A percentile compares a stretch with the other conserved stretches of the same genome.
Evolutionary conservation across 2,329 filamentous ascomycete species (phyloP).

Genomic region (Pseudogymnoascus sp.): DNA sequence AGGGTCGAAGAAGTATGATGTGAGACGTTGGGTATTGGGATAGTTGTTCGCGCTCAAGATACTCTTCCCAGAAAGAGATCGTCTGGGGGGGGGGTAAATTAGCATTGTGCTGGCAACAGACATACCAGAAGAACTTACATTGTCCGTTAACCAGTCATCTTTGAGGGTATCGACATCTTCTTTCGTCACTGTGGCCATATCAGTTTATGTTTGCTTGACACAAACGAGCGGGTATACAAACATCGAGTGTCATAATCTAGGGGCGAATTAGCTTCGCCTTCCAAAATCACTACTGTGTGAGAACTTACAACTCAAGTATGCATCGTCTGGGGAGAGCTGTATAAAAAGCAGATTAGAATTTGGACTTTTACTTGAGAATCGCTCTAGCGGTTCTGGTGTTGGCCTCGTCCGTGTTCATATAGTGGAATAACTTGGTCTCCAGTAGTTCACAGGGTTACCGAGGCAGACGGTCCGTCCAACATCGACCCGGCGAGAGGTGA

Average conservation of each 20-base stretch:
- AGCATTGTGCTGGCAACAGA: neutral
- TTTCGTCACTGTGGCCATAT: constrained; percentile 57
- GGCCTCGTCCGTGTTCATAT: neutral
- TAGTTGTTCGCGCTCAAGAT: constrained; percentile 84
- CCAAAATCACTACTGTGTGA: neutral
- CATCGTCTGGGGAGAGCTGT: constrained; percentile 53
- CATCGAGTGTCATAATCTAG: constrained; percentile 57
- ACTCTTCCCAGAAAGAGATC: constrained; percentile 98
- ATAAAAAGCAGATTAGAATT: neutral
- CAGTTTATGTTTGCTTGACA: constrained; percentile 14
- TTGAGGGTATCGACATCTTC: constrained; percentile 85
- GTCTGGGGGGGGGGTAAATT: constrained; percentile 47
- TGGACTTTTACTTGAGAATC: neutral
- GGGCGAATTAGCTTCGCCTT: neutral
- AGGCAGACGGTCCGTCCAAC: neutral
- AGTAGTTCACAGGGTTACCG: neutral
- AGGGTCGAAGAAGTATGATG: constrained; percentile 84
- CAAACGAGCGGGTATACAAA: constrained; percentile 30
- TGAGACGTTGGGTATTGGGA: constrained; percentile 69
- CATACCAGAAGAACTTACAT: constrained; percentile 47
- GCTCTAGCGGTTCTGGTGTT: neutral
- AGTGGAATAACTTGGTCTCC: neutral
- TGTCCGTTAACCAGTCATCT: constrained; percentile 94
- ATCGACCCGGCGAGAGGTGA: neutral
- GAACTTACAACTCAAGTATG: constrained; percentile 60